A percentile compares a stretch with the other conserved stretches of the same genome.
phyloP scores from a whole-genome alignment of 768 basidiomycete species.

The Serendipita vermifera region DNA sequence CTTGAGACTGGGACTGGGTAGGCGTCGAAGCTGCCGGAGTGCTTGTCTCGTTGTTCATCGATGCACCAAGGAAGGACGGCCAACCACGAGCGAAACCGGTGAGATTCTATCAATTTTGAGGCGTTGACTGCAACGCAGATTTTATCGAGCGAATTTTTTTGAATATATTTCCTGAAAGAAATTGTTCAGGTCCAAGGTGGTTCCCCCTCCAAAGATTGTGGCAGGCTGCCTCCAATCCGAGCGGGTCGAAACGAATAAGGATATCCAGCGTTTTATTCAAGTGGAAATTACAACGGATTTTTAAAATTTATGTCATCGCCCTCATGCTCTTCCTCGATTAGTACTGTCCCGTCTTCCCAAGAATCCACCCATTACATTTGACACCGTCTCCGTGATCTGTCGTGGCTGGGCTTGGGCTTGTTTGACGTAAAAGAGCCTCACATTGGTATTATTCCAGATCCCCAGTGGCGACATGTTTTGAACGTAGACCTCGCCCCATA shows the following conservation, averaged over 20 bases:
- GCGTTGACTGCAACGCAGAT: neutral
- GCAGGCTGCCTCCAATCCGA: no score
- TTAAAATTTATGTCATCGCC: no score
- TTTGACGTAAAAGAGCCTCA: conserved; percentile 83
- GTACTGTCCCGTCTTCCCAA: conserved; percentile 30
- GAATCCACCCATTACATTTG: conserved; percentile 70
- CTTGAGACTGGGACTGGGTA: conserved; percentile 3
- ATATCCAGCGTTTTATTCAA: no score
- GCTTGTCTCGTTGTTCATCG: conserved; percentile 10
- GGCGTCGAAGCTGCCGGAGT: conserved; percentile 3
- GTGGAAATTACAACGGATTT: no score
- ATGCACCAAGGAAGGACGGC: no score
- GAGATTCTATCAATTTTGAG: neutral
- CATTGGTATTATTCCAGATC: conserved; percentile 82
- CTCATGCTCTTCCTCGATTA: no score
- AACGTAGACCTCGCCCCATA: conserved; percentile 94
- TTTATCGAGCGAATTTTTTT: no score
- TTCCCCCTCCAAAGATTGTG: no score
- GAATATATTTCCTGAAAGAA: no score
- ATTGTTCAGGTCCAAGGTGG: no score
- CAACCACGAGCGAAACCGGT: no score
- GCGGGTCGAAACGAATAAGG: no score
- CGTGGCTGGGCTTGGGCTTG: conserved; percentile 58
- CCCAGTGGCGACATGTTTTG: conserved; percentile 76
- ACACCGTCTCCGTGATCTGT: conserved; percentile 65